phyloP scores from a whole-genome alignment of 1,284 basidiomycete species.

The Sanguinoderma infundibulare region DNA sequence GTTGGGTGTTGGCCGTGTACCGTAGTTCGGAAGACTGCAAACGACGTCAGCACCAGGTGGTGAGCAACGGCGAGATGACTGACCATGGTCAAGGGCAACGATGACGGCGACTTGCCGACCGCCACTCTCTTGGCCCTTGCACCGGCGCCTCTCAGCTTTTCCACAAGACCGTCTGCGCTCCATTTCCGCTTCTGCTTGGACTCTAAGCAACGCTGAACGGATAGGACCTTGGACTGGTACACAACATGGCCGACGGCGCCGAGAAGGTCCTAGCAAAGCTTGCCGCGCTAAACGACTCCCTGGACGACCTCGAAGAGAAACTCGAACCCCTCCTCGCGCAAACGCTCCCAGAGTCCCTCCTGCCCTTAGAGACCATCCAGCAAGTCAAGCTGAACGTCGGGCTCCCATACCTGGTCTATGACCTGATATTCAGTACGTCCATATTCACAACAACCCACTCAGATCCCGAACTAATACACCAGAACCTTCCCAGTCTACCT shows the following conservation, averaged over 20 bases:
- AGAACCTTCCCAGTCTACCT: constrained; percentile 62
- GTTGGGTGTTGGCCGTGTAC: constrained; percentile 93
- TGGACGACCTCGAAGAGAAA: constrained; percentile 67
- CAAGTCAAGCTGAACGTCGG: constrained; percentile 79
- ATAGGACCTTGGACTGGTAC: background rate
- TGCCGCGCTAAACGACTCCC: constrained; percentile 52
- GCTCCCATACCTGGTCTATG: constrained; percentile 80
- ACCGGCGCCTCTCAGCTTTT: constrained; percentile 12
- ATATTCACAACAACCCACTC: constrained; percentile 1
- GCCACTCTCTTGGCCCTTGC: background rate
- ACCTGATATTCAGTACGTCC: constrained; percentile 74
- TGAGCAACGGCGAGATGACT: constrained; percentile 26
- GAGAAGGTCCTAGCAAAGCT: constrained; percentile 60
- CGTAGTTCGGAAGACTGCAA: constrained; percentile 83
- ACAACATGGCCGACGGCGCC: constrained; percentile 57
- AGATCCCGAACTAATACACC: background rate
- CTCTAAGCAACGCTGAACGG: background rate
- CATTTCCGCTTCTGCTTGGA: background rate
- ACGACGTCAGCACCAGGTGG: constrained; percentile 1
- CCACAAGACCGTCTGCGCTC: background rate
- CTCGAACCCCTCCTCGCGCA: constrained; percentile 68
- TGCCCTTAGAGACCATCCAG: constrained; percentile 71
- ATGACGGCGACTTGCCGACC: constrained; percentile 17
- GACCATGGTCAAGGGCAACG: constrained; percentile 48
- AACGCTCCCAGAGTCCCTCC: constrained; percentile 65